These are phyloP conservation scores for Flueggea neowawraea DNA, from an alignment of 441 rosid genomes.

Conservation along the genomic window DNA sequence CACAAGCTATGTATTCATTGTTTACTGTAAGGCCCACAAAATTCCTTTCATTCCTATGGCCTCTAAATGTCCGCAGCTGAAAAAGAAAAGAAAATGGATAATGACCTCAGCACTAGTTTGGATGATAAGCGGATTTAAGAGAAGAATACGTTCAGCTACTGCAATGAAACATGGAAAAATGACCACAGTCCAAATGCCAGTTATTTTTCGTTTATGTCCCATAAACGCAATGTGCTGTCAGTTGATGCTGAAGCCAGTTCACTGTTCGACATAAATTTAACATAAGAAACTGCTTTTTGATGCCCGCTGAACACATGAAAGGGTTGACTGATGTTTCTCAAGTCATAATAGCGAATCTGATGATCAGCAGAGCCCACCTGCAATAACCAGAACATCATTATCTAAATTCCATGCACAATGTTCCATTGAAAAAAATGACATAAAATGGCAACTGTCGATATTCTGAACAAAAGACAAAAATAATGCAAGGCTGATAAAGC, in stretches of 20 bases:
- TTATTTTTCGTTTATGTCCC: slow-evolving; percentile 92
- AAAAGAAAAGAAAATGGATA: background rate
- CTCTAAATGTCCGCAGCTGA: slow-evolving; percentile 86
- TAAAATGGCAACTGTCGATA: too few relatives aligned
- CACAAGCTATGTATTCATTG: slow-evolving; percentile 84
- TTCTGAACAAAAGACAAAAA: too few relatives aligned
- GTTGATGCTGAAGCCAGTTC: slow-evolving; percentile 99
- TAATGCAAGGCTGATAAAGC: too few relatives aligned
- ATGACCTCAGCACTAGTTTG: too few relatives aligned
- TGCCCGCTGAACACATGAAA: slow-evolving; percentile 95
- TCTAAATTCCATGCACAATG: background rate
- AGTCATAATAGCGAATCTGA: slow-evolving; percentile 88
- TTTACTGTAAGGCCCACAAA: slow-evolving; percentile 94
- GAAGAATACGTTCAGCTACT: background rate
- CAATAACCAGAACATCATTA: slow-evolving; percentile 5
- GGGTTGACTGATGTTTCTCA: slow-evolving; percentile 85
- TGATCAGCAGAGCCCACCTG: slow-evolving; percentile 99
- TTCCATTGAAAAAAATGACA: too few relatives aligned
- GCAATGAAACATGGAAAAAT: slow-evolving; percentile 6
- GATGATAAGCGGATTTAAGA: too few relatives aligned
- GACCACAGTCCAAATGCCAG: slow-evolving; percentile 65
- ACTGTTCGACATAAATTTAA: slow-evolving; percentile 83
- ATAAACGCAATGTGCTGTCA: slow-evolving; percentile 89
- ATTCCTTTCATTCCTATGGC: slow-evolving; percentile 95
- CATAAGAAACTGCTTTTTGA: slow-evolving; percentile 94